Conservation (phyloP, 75 land plant genomes). For the Pinus albicaulis region DNA sequence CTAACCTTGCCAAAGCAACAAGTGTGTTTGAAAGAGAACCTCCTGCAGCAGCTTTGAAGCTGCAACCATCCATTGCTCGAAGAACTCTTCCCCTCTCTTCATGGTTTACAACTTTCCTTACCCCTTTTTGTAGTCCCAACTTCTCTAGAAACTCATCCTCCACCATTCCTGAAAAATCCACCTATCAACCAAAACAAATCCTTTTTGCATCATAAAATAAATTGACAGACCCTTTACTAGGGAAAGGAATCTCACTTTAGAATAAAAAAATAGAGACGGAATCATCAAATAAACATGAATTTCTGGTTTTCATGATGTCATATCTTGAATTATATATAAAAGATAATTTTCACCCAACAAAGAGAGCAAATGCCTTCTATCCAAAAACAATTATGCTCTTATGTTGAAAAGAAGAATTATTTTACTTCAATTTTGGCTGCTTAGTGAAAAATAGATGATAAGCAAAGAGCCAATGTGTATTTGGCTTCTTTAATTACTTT, state of each 20-base stretch:
- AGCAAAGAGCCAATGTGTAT: background rate
- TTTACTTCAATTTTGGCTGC: background rate
- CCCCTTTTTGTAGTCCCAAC: constrained; percentile 78
- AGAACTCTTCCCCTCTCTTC: constrained; percentile 92
- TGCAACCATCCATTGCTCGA: constrained; percentile 85
- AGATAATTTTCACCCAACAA: background rate
- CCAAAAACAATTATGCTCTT: background rate
- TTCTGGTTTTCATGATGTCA: constrained; percentile 1
- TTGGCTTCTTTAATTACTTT: background rate
- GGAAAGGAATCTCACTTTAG: background rate
- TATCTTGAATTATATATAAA: background rate
- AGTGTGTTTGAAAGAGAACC: constrained; percentile 96
- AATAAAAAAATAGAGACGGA: constrained; percentile 1
- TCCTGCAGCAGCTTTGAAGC: constrained; percentile 98
- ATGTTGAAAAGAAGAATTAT: background rate
- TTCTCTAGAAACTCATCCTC: constrained; percentile 79
- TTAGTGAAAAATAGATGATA: background rate
- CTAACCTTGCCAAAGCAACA: constrained; percentile 94
- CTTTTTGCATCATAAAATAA: background rate
- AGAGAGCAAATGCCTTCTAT: background rate
- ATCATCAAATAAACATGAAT: constrained; percentile 1
- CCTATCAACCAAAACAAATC: constrained; percentile 39
- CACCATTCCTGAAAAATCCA: constrained; percentile 94
- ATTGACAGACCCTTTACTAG: background rate
- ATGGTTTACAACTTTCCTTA: constrained; percentile 85